phyloP scores from a whole-genome alignment of 176 grass and related monocot genomes.

The Zea luxurians region DNA sequence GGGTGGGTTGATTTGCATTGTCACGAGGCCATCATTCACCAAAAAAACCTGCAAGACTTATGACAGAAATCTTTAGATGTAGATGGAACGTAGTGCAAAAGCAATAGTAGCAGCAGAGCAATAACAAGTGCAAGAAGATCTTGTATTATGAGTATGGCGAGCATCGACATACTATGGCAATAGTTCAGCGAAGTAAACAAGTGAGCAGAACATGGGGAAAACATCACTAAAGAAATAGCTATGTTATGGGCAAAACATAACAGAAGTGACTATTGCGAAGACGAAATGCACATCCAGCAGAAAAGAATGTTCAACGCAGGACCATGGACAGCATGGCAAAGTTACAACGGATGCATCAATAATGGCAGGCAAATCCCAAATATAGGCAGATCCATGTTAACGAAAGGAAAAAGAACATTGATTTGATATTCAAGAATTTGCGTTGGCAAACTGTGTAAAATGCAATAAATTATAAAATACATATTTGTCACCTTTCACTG shows the following conservation, averaged over 20 bases:
- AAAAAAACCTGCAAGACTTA: constrained; percentile 69
- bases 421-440: constrained; percentile 21
- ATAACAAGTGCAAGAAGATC: neutral
- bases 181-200: neutral
- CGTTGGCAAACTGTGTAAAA: neutral
- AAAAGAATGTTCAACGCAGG: neutral
- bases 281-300: neutral
- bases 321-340: constrained; percentile 11
- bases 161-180: constrained; percentile 6
- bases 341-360: neutral
- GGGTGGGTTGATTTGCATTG: constrained; percentile 89
- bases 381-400: neutral
- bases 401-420: neutral
- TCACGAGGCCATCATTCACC: constrained; percentile 93
- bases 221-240: neutral
- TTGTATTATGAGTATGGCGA: neutral
- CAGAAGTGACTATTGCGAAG: neutral
- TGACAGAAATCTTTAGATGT: neutral
- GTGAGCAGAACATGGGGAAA: neutral
- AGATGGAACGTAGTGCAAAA: neutral
- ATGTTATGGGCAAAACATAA: neutral
- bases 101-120: neutral
- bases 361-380: neutral
- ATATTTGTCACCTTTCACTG: constrained; percentile 67
- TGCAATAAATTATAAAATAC: neutral